phyloP scores from a whole-genome alignment of 345 rosid genomes.

The Syzygium grande region DNA sequence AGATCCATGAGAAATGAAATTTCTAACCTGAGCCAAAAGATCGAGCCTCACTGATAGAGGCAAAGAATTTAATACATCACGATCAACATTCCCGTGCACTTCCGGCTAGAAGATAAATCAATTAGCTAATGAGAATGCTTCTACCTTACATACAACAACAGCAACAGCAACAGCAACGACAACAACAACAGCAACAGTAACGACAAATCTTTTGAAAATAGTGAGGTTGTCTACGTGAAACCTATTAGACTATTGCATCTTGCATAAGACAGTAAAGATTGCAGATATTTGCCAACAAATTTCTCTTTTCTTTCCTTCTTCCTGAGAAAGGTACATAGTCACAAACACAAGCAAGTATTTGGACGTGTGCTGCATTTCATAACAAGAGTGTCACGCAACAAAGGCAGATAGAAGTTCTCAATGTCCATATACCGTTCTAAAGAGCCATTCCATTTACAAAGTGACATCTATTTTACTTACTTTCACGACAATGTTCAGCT shows the following conservation, averaged over 20 bases:
- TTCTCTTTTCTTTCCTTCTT: not conserved
- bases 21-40: constrained; percentile 77
- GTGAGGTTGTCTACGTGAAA: not conserved
- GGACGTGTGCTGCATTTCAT: not conserved
- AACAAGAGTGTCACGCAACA: not conserved
- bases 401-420: not conserved
- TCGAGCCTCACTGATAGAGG: constrained; percentile 93
- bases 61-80: constrained; percentile 76
- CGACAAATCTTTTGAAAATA: not conserved
- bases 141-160: not conserved
- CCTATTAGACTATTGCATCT: not conserved
- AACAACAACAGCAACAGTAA: not conserved
- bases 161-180: not conserved
- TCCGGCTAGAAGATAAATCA: constrained; percentile 33
- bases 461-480: not conserved
- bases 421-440: not conserved
- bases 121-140: not conserved
- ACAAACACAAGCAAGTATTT: not conserved
- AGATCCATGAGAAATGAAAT: not conserved
- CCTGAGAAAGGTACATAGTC: not conserved
- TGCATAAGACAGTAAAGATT: not conserved
- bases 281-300: not conserved
- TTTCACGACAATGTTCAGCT: not conserved
- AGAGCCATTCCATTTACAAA: not conserved
- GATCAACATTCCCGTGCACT: constrained; percentile 64